phyloP scores from a whole-genome alignment of 805 yeast species.

The Candida arabinofermentans region DNA sequence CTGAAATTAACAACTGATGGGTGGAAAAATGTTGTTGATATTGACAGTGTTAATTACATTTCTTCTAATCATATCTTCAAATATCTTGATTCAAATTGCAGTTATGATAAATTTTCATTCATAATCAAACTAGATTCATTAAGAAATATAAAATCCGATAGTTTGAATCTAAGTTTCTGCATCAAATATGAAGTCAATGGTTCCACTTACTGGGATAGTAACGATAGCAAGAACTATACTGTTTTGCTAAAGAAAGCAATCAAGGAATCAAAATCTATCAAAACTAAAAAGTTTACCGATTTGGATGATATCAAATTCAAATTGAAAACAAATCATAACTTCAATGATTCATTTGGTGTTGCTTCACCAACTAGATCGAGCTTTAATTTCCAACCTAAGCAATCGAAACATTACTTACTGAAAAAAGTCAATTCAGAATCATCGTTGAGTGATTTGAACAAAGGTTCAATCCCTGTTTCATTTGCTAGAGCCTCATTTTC shows the following conservation, averaged over 20 bases:
- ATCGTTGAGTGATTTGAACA: slow-evolving; percentile 17
- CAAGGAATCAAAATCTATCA: slow-evolving; percentile 4
- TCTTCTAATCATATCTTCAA: slow-evolving; percentile 38
- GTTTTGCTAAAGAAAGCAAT: slow-evolving; percentile 29
- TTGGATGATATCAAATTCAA: slow-evolving; percentile 28
- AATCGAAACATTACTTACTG: slow-evolving; percentile 23
- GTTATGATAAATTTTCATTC: slow-evolving; percentile 45
- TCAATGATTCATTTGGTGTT: slow-evolving; percentile 23
- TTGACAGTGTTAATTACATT: slow-evolving; percentile 32
- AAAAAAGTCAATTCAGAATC: slow-evolving; percentile 31
- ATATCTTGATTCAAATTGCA: slow-evolving; percentile 28
- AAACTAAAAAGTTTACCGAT: slow-evolving; percentile 12
- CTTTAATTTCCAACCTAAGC: slow-evolving; percentile 18
- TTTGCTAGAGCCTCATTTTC: slow-evolving; percentile 11
- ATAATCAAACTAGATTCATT: slow-evolving; percentile 38
- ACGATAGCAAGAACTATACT: slow-evolving; percentile 33
- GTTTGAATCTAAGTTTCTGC: slow-evolving; percentile 36
- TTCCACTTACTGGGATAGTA: slow-evolving; percentile 38
- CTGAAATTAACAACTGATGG: slow-evolving; percentile 47
- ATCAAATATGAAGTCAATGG: slow-evolving; percentile 34
- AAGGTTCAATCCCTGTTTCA: slow-evolving; percentile 6
- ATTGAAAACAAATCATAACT: slow-evolving; percentile 27
- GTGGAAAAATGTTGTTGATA: slow-evolving; percentile 36
- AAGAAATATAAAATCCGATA: slow-evolving; percentile 15
- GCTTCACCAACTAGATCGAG: slow-evolving; percentile 5